phyloP scores from a whole-genome alignment of 805 yeast genomes.

The Cyberlindnera sargentensis region DNA sequence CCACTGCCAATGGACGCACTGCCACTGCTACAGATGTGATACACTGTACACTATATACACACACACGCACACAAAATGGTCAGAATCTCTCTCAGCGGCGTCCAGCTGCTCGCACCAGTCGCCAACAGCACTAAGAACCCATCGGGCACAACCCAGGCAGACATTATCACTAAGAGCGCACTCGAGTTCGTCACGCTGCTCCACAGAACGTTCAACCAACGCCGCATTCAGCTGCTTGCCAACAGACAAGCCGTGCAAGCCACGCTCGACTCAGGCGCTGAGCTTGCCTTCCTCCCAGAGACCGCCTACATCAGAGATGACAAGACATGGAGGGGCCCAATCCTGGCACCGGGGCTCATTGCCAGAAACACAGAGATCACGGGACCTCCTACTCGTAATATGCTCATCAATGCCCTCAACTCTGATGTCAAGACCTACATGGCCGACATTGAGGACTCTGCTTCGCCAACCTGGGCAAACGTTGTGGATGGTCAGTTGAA shows the following conservation, averaged over 20 bases:
- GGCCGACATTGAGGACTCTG: constrained; percentile 85
- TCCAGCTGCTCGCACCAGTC: constrained; percentile 29
- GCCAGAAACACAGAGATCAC: constrained; percentile 79
- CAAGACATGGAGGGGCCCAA: constrained; percentile 69
- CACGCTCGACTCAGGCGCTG: constrained; percentile 51
- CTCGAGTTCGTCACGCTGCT: constrained; percentile 61
- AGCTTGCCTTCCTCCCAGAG: constrained; percentile 54
- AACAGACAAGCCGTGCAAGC: constrained; percentile 57
- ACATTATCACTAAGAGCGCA: constrained; percentile 36
- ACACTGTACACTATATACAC: neutral
- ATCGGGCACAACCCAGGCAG: constrained; percentile 32
- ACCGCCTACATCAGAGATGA: constrained; percentile 62
- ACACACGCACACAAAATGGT: constrained; percentile 11
- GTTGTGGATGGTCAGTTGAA: constrained; percentile 74
- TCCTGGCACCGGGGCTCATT: constrained; percentile 63
- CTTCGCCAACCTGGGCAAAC: constrained; percentile 80
- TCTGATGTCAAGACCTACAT: constrained; percentile 74
- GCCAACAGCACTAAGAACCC: constrained; percentile 26
- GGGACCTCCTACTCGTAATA: constrained; percentile 73
- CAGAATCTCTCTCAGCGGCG: constrained; percentile 25
- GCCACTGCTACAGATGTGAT: neutral
- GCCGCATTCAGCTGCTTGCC: constrained; percentile 48
- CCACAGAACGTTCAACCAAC: constrained; percentile 63
- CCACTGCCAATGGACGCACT: neutral
- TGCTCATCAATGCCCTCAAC: constrained; percentile 78